Base-by-base conservation (phyloP, 116 monocot genomes). In the Phalaenopsis hybrid region DNA sequence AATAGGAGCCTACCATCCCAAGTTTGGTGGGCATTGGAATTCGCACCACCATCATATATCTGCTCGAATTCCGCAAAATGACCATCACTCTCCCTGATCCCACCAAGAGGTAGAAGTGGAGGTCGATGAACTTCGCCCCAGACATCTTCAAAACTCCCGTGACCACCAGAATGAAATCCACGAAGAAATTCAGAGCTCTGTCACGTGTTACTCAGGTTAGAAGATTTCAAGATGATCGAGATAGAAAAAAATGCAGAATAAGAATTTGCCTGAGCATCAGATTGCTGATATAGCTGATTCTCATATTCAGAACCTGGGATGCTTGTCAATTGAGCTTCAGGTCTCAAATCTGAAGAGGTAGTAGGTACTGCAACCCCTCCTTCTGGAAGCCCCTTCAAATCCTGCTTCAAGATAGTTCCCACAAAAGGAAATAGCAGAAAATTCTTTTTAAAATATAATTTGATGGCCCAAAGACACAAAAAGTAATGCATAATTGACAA, bases 241-340 rank as follows among this genome's bases (percentile, higher is more conserved):
- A 21, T 78, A 77, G 57, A 57, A 55, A 48, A 28, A 44, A 48
- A 58, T 8, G 86, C 33, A 68, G 50, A 69, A 76, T 45, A 20
- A 67, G 18, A 25, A 81, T 80, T 69, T 81, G 94, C 95, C 88
- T 87, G 90, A 52, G 80, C 77, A 82, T 89, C 80, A 51, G 92
- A 82, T 44, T 83, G 93, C 55, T 85, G 91, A 83, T 85, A 87
- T 78, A 90, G 92, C 75, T 88, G 90, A 82, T 79, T 84, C 17
- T 95, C 93, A 83, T 86, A 81, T 82, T 89, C 99, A 83, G 93
- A 90, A 46, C 99, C 99, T 15, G 99, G 99, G 86, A 99, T 86
- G 18, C 79, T 86, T 8, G 92, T 80, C 74, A 95, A 79, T 59
- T 93, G 90, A 87, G 81, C 82, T 73, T 89, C 90, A 78, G 92